phyloP scores from a whole-genome alignment of 2,329 filamentous ascomycete genomes.

The Xylariaceae sp. region DNA sequence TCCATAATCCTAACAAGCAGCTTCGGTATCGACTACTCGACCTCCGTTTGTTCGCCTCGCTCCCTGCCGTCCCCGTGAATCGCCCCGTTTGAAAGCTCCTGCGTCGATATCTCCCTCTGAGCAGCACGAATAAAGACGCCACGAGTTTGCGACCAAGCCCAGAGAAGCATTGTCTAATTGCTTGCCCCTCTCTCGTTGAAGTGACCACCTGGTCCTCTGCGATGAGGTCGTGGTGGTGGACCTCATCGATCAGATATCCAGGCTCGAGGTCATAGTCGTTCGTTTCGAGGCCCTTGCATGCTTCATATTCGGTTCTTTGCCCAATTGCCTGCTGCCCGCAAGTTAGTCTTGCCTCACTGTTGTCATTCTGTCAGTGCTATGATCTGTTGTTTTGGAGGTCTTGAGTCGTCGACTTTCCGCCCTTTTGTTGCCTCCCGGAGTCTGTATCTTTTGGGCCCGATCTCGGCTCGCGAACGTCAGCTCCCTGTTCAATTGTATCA shows the following conservation, averaged over 20 bases:
- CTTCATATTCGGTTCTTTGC: slow-evolving; percentile 4
- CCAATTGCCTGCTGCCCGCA: slow-evolving; percentile 6
- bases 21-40: slow-evolving; percentile 6
- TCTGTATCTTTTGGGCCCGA: background rate
- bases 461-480: no score
- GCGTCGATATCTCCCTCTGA: background rate
- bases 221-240: slow-evolving; percentile 34
- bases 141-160: background rate
- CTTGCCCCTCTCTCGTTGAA: slow-evolving; percentile 17
- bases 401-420: slow-evolving; percentile 12
- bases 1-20: no score
- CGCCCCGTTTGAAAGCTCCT: slow-evolving; percentile 8
- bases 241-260: slow-evolving; percentile 28
- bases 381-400: slow-evolving; percentile 18
- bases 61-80: background rate
- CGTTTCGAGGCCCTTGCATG: slow-evolving; percentile 8
- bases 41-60: background rate
- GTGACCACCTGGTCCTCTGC: slow-evolving; percentile 32
- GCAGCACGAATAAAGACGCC: no score
- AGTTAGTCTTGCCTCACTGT: slow-evolving; percentile 13
- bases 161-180: slow-evolving; percentile 2
- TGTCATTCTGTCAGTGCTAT: slow-evolving; percentile 19
- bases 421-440: slow-evolving; percentile 5
- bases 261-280: slow-evolving; percentile 24
- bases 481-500: no score